Conservation (phyloP, 805 yeast genomes). For the Kodamaea nitidulidarum region DNA sequence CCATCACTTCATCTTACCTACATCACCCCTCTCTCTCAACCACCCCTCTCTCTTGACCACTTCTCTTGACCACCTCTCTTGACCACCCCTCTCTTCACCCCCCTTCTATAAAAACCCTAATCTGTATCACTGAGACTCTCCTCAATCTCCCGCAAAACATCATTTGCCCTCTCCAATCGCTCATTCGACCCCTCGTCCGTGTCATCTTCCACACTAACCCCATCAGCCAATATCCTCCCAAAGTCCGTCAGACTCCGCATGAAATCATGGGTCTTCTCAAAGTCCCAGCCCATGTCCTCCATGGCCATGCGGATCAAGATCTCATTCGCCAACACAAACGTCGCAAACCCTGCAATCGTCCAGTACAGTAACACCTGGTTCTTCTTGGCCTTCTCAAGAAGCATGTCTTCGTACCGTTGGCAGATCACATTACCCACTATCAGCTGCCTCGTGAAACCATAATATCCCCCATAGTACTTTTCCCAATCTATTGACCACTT, state of each 20-base stretch:
- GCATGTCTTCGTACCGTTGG: constrained; percentile 23
- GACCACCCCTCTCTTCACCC: background rate
- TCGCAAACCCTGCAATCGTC: constrained; percentile 53
- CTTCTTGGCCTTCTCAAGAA: constrained; percentile 22
- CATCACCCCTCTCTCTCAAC: too few relatives aligned
- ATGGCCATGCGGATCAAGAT: constrained; percentile 48
- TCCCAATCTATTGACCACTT: constrained; percentile 44
- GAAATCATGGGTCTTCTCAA: constrained; percentile 44
- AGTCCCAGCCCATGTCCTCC: constrained; percentile 37
- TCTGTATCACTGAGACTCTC: constrained; percentile 1
- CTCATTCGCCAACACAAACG: constrained; percentile 63
- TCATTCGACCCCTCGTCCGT: constrained; percentile 12
- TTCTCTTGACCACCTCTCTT: background rate
- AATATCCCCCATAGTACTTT: constrained; percentile 53
- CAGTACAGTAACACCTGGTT: constrained; percentile 55
- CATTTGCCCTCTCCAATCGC: background rate
- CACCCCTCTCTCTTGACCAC: background rate
- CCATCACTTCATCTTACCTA: too few relatives aligned
- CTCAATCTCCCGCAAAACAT: constrained; percentile 2
- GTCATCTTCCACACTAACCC: constrained; percentile 28
- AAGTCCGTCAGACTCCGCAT: constrained; percentile 47
- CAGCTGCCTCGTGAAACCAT: constrained; percentile 56
- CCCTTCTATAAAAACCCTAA: background rate
- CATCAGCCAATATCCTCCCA: constrained; percentile 38
- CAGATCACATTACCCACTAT: constrained; percentile 43